Conservation (phyloP, 2,329 filamentous ascomycete genomes). For the Fusarium sublunatum region DNA sequence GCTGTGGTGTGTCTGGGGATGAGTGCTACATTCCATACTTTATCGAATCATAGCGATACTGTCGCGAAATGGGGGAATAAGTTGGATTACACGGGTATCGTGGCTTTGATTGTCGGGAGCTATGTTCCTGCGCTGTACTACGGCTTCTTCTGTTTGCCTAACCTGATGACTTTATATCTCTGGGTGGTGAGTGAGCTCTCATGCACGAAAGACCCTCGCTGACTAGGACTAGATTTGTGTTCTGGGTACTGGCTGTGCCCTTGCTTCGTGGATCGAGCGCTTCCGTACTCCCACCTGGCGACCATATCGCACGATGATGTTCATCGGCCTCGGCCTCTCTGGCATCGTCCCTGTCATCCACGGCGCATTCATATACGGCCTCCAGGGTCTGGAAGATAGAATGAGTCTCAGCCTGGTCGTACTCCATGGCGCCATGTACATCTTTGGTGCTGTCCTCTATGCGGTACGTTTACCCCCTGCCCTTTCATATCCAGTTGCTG, state of each 20-base stretch:
- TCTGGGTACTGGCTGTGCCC: conserved; percentile 79
- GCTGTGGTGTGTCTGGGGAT: conserved; percentile 79
- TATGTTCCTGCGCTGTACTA: conserved; percentile 92
- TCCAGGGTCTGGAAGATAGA: conserved; percentile 71
- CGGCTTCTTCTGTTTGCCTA: conserved; percentile 78
- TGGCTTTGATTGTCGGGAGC: conserved; percentile 89
- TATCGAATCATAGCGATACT: conserved; percentile 83
- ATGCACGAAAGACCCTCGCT: conserved; percentile 13
- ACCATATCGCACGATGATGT: conserved; percentile 88
- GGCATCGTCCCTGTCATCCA: conserved; percentile 87
- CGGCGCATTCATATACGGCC: conserved; percentile 75
- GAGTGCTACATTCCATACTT: conserved; percentile 86
- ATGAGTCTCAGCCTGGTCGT: conserved; percentile 87
- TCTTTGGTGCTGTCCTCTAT: conserved; percentile 86
- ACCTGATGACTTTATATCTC: conserved; percentile 77
- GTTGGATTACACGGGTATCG: conserved; percentile 94
- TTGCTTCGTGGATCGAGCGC: conserved; percentile 80
- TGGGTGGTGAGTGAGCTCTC: conserved; percentile 68
- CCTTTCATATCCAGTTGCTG: conserved; percentile 5
- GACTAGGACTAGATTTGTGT: conserved; percentile 72
- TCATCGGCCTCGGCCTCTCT: conserved; percentile 85
- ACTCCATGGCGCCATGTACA: conserved; percentile 84
- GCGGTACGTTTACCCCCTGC: conserved; percentile 67
- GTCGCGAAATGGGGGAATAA: conserved; percentile 90
- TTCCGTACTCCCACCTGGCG: conserved; percentile 88